These are phyloP conservation scores for Irpex sp. DNA, from an alignment of 1,284 basidiomycete genomes.

Conservation along the genomic window DNA sequence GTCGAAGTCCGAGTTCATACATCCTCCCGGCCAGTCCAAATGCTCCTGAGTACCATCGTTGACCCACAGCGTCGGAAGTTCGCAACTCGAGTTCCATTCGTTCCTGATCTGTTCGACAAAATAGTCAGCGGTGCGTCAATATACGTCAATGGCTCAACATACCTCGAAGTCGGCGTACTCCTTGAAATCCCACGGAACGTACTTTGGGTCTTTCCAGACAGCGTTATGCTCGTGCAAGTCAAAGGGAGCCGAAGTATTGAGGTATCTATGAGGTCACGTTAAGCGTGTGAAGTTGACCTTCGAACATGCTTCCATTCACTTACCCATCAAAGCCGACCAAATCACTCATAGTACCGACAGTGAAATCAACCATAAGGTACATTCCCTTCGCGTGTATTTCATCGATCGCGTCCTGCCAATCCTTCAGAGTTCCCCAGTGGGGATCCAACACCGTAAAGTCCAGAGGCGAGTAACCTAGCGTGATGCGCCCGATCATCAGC, in stretches of 20 bases:
- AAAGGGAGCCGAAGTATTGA: slow-evolving; percentile 82
- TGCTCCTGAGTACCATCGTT: slow-evolving; percentile 67
- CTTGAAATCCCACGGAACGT: slow-evolving; percentile 81
- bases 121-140: too few relatives aligned
- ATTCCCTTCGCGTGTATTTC: slow-evolving; percentile 76
- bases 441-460: slow-evolving; percentile 89
- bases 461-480: slow-evolving; percentile 82
- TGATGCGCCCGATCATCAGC: slow-evolving; percentile 2
- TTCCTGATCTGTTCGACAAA: slow-evolving; percentile 48
- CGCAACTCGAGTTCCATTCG: slow-evolving; percentile 68
- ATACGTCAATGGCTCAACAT: background rate
- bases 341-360: slow-evolving; percentile 88
- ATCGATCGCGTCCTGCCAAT: slow-evolving; percentile 76
- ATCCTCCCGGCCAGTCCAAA: slow-evolving; percentile 57
- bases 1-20: slow-evolving; percentile 82
- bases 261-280: slow-evolving; percentile 42
- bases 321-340: slow-evolving; percentile 81
- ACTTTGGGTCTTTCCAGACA: slow-evolving; percentile 74
- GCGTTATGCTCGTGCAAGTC: slow-evolving; percentile 68
- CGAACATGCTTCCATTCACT: slow-evolving; percentile 20
- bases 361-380: slow-evolving; percentile 92
- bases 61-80: slow-evolving; percentile 75
- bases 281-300: background rate
- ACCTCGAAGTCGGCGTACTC: slow-evolving; percentile 82
- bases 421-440: slow-evolving; percentile 80